Evolutionary conservation across 2,329 filamentous ascomycete genomes (phyloP), one percentile per base, ranked within the genome.

Genomic region (Clonostachys rosea): DNA sequence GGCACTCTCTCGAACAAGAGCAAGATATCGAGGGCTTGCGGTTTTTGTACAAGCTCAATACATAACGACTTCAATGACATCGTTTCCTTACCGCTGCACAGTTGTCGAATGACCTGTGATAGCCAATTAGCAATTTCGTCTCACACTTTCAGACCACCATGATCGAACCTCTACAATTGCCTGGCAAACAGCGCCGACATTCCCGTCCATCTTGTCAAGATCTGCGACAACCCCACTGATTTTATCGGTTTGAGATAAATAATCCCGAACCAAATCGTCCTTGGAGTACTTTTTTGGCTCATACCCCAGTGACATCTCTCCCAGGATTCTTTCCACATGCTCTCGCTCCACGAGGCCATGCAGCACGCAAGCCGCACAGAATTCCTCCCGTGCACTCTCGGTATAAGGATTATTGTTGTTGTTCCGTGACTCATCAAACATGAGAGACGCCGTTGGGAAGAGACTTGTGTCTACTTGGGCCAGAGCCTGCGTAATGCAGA

Each of bases 121-220:
- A 30, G 9, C 24, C 37, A 16, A 30, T 47, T 35, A 42, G 45
- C 17, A 16, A 24, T 24, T 36, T 13, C 12, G 7, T 18, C 17
- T 18, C 16, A 9, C n/a, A 13, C 6, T 10, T 13, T 36, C 43
- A 39, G 36, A 11, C 17, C 18, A 24, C 18, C 13, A 35, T 35
- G 17, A 47, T 73, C 56, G 24, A 62, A 86, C 84, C 70, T 89
- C 86, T 37, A 84, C 80, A 41, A 91, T 73, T 4, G 91, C 91
- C 50, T 86, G 83, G 44, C 87, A 87, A 16, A 95, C 89, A 3
- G 90, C 89, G 3, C 89, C 90, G 3, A 89, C 89, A 63, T 96
- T 96, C 2, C 92, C 92, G 58, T 95, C 89, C 78, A 94, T 91
- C 44, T 86, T 86, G 48, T 96, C 90, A 20, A 99, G 74, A 57